Percentiles rank a stretch among this genome's conserved stretches.
Evolutionary conservation across 2,329 filamentous ascomycete species (phyloP).

Genomic region (Monosporascus sp.): DNA sequence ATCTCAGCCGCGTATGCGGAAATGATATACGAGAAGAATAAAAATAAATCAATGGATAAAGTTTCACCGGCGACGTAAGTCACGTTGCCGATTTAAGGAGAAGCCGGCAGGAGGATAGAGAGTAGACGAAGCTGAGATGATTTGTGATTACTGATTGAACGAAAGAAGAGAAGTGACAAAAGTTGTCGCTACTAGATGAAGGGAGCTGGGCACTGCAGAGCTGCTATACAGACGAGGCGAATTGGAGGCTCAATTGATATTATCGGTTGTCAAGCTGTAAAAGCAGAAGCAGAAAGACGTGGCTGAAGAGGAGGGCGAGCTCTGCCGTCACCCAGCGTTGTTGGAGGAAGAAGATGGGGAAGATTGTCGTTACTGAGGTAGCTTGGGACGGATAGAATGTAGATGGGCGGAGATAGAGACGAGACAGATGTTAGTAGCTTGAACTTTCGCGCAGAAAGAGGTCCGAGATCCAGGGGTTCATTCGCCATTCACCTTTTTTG

Average conservation of each 20-base stretch:
- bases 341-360: no score
- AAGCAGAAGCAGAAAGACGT: no score
- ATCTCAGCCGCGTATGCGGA: no score
- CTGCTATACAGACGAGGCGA: not conserved
- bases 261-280: not conserved
- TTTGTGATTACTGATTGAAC: not conserved
- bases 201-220: not conserved
- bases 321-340: no score
- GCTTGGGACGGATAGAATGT: no score
- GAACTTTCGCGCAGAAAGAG: not conserved
- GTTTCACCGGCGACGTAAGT: no score
- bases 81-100: not conserved
- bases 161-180: not conserved
- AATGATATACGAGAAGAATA: no score
- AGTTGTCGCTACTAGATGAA: not conserved
- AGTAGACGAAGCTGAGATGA: not conserved
- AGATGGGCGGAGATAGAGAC: not conserved
- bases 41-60: no score
- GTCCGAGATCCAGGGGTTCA: not conserved
- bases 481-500: not conserved
- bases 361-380: no score
- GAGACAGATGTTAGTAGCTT: not conserved
- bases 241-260: not conserved
- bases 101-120: not conserved
- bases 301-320: no score